A percentile compares a stretch with the other conserved stretches of the same genome.
These are phyloP conservation scores for Penicillium chermesinum DNA, from an alignment of 495 filamentous ascomycete species.

Conservation along the genomic window DNA sequence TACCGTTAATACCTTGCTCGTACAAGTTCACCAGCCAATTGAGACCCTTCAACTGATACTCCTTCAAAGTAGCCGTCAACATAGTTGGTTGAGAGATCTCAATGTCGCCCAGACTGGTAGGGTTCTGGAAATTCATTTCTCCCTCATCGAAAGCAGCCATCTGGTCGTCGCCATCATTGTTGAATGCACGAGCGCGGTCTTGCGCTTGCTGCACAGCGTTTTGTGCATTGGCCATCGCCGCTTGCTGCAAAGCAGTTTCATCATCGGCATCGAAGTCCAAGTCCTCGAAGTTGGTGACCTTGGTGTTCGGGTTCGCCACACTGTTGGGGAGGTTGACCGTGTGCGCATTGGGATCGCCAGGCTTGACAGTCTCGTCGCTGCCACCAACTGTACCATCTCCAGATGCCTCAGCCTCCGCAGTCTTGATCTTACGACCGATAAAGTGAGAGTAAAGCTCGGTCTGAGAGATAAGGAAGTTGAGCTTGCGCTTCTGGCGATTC, in stretches of 20 bases:
- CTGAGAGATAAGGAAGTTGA: slow-evolving; percentile 99
- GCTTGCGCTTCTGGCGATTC: slow-evolving; percentile 93
- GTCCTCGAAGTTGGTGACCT: slow-evolving; percentile 88
- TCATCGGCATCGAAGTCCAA: slow-evolving; percentile 96
- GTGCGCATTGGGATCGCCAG: slow-evolving; percentile 41
- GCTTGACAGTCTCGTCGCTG: slow-evolving; percentile 39
- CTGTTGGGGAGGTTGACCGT: slow-evolving; percentile 55
- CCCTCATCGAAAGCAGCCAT: slow-evolving; percentile 61
- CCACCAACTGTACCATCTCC: slow-evolving; percentile 66
- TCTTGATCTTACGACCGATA: slow-evolving; percentile 98
- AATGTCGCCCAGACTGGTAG: slow-evolving; percentile 86
- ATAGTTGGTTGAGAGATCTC: slow-evolving; percentile 93
- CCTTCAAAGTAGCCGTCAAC: slow-evolving; percentile 89
- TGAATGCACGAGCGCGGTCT: slow-evolving; percentile 86
- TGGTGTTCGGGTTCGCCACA: slow-evolving; percentile 52
- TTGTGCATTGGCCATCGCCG: slow-evolving; percentile 93
- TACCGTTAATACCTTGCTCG: slow-evolving; percentile 99
- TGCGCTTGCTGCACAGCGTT: slow-evolving; percentile 94
- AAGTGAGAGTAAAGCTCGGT: slow-evolving; percentile 99
- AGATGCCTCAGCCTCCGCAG: slow-evolving; percentile 86
- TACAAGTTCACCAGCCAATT: slow-evolving; percentile 99
- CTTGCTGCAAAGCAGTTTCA: slow-evolving; percentile 71
- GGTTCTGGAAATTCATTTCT: slow-evolving; percentile 99
- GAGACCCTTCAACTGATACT: slow-evolving; percentile 97
- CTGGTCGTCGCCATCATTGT: slow-evolving; percentile 50